These are phyloP conservation scores for Trichoderma brevicompactum DNA, from an alignment of 2,329 filamentous ascomycete genomes.

Conservation along the genomic window DNA sequence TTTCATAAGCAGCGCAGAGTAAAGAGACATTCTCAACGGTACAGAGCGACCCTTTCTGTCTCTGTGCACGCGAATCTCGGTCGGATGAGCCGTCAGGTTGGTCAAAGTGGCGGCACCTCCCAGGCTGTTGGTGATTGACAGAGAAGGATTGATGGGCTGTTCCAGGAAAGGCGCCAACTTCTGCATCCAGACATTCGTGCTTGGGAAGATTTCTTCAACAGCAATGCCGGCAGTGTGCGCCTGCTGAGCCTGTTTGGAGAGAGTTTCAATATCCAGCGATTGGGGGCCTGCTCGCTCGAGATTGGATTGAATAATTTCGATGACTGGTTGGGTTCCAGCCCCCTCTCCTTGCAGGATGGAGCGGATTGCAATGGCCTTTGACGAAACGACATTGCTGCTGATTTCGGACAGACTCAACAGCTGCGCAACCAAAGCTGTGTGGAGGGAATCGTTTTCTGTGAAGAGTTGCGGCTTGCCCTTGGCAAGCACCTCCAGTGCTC, in stretches of 20 bases:
- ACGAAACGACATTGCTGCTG: conserved; percentile 44
- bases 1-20: conserved; percentile 63
- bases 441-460: conserved; percentile 49
- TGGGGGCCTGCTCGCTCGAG: conserved; percentile 54
- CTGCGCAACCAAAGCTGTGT: conserved; percentile 56
- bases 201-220: conserved; percentile 63
- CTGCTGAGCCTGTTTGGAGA: conserved; percentile 43
- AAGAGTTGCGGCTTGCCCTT: conserved; percentile 52
- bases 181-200: conserved; percentile 65
- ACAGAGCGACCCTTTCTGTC: conserved; percentile 74
- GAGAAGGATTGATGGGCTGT: conserved; percentile 59
- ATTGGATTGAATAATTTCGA: conserved; percentile 59
- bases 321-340: conserved; percentile 49
- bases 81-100: conserved; percentile 32
- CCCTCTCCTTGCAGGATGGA: conserved; percentile 51
- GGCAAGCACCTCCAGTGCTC: conserved; percentile 54
- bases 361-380: conserved; percentile 50
- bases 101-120: conserved; percentile 70
- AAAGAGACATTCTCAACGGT: conserved; percentile 75
- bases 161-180: conserved; percentile 62
- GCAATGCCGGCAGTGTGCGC: conserved; percentile 39
- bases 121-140: conserved; percentile 75
- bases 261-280: conserved; percentile 48
- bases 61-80: conserved; percentile 47
- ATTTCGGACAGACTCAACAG: conserved; percentile 60